Conservation (phyloP, 768 basidiomycete species). For the Tricholoma hemisulphureum region DNA sequence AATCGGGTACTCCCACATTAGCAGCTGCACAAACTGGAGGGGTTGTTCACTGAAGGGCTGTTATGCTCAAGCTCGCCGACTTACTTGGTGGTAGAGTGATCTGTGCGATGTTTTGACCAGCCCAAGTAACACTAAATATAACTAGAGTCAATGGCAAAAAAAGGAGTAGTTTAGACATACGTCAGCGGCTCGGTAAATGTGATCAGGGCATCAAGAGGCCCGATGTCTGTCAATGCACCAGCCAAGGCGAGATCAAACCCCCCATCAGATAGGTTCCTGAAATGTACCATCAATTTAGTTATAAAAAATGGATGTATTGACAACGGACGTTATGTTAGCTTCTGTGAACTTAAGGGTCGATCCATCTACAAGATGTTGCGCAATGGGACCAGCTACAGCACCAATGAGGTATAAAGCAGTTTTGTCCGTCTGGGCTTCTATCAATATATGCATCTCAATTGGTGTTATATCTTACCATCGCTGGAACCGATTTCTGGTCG, state of each 20-base stretch:
- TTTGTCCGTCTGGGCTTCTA: slow-evolving; percentile 48
- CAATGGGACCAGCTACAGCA: slow-evolving; percentile 65
- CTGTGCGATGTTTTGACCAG: slow-evolving; percentile 60
- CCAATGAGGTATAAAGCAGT: slow-evolving; percentile 67
- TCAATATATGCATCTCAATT: slow-evolving; percentile 5
- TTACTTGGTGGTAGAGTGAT: slow-evolving; percentile 60
- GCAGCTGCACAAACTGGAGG: slow-evolving; percentile 63
- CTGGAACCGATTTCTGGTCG: slow-evolving; percentile 54
- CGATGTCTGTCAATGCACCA: slow-evolving; percentile 60
- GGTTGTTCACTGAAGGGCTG: neutral
- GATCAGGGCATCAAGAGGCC: slow-evolving; percentile 69
- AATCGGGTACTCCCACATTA: slow-evolving; percentile 64
- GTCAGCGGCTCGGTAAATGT: slow-evolving; percentile 61
- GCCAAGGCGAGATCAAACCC: slow-evolving; percentile 63
- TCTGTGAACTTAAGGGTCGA: slow-evolving; percentile 52
- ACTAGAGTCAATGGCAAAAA: neutral
- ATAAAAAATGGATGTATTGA: neutral
- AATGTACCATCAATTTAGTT: neutral
- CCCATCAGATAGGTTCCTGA: slow-evolving; percentile 51
- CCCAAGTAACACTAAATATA: slow-evolving; percentile 52
- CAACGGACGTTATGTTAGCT: slow-evolving; percentile 56
- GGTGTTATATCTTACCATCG: slow-evolving; percentile 38
- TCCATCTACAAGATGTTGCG: slow-evolving; percentile 61
- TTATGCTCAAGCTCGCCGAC: slow-evolving; percentile 7
- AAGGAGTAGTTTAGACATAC: slow-evolving; percentile 32